Evolutionary conservation across 768 basidiomycete species (phyloP), one percentile per base, ranked within the genome.

Genomic region (Lentinus brumalis): DNA sequence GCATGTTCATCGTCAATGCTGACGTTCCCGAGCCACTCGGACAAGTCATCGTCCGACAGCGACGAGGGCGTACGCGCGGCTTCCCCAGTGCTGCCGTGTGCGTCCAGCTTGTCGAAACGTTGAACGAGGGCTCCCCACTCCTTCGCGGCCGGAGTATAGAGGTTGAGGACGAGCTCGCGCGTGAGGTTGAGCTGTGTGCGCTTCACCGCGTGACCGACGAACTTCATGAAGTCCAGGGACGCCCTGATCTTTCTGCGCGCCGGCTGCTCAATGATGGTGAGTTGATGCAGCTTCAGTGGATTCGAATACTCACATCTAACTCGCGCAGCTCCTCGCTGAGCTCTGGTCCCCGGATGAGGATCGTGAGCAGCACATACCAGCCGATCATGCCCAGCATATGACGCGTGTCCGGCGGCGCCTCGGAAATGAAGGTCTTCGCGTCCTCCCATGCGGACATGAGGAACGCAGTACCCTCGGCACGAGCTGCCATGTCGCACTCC

Each of bases 351-450:
- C 75, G 77, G 52, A 85, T 75, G 5, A 81, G 74, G 35, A 89
- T 70, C 4, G 77, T 79, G 45, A 88, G 75, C 14, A 84, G 67
- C 14, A 86, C 79, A 68, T 79, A 81, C 85, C 86, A 86, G 66
- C 84, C 83, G 9, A 83, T 66, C 4, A 87, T 79, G 38, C 78
- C 80, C 72, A 81, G 81, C 79, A 86, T 83, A 64, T 86, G 78
- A 11, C 84, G 75, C 47, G 82, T 81, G 66, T 88, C 87, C 0
- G 86, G 87, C 0, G 87, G 86, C 0, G 86, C 85, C 47, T 82
- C 72, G 0, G 74, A 71, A 3, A 86, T 74, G 68, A 82, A 89
- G 1, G 73, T 71, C 64, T 83, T 84, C 12, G 86, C 77, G 62
- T 88, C 86, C 30, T 87, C 85, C 62, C 81, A 69, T 0, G 88